Percentiles rank a stretch among this genome's conserved stretches.
phyloP scores from a whole-genome alignment of 345 rosid genomes.

The Rhizophora mangle region DNA sequence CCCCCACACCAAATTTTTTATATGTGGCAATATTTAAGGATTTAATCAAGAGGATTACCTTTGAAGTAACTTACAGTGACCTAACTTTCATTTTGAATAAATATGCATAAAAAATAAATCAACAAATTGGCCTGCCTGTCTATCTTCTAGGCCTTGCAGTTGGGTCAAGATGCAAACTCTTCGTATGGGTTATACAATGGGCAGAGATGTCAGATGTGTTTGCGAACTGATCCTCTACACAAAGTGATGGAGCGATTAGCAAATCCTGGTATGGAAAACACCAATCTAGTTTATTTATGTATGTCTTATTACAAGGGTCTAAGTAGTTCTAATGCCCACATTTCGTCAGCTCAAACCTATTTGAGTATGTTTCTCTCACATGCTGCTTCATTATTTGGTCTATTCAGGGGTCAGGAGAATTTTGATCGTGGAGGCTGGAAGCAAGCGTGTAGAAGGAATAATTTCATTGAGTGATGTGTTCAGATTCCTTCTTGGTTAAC shows the following conservation, averaged over 20 bases:
- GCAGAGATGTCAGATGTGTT: slow-evolving; percentile 87
- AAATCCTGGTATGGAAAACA: slow-evolving; percentile 46
- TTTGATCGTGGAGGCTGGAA: slow-evolving; percentile 77
- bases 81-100: neutral
- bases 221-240: slow-evolving; percentile 65
- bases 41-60: neutral
- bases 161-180: slow-evolving; percentile 68
- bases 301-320: no score
- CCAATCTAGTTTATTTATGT: neutral
- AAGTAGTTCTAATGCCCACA: neutral
- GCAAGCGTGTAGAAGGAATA: slow-evolving; percentile 85
- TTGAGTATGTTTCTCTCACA: neutral
- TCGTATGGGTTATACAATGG: slow-evolving; percentile 46
- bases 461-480: slow-evolving; percentile 70
- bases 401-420: slow-evolving; percentile 63
- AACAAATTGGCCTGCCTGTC: neutral
- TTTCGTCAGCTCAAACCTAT: neutral
- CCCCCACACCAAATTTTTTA: neutral
- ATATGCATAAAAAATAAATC: neutral
- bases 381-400: slow-evolving; percentile 8
- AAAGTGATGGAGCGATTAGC: slow-evolving; percentile 86
- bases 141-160: slow-evolving; percentile 57
- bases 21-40: neutral
- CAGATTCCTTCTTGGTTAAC: slow-evolving; percentile 54
- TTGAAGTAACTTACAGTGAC: neutral